A percentile compares a stretch with the other conserved stretches of the same genome.
Conservation (phyloP, 179 eudicot genomes). For the Vitellaria paradoxa region DNA sequence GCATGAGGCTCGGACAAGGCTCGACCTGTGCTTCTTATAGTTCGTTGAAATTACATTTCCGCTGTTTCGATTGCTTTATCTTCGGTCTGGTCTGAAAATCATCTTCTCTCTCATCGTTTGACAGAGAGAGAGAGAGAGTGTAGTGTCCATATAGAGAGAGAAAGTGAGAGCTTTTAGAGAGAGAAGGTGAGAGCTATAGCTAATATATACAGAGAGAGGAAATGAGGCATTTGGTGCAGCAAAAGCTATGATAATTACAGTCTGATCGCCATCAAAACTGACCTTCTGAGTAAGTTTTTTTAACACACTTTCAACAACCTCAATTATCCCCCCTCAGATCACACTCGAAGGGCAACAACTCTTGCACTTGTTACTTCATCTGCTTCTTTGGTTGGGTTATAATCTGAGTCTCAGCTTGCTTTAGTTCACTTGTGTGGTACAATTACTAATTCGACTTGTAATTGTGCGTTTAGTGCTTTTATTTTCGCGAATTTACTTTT, state of each 20-base stretch:
- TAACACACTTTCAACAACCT: constrained; percentile 9
- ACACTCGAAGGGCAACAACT: not conserved
- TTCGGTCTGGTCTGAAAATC: constrained; percentile 25
- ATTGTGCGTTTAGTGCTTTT: not conserved
- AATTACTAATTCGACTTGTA: constrained; percentile 7
- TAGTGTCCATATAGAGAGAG: not conserved
- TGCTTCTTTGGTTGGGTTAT: constrained; percentile 11
- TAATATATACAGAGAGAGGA: not conserved
- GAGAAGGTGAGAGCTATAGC: constrained; percentile 1
- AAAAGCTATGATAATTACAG: constrained; percentile 10
- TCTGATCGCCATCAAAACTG: constrained; percentile 27
- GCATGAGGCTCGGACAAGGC: constrained; percentile 14
- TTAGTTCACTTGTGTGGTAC: constrained; percentile 13
- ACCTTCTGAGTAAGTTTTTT: constrained; percentile 18
- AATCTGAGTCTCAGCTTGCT: constrained; percentile 9
- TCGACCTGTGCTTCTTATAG: not conserved
- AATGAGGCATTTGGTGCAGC: constrained; percentile 9
- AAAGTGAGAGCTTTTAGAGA: not conserved
- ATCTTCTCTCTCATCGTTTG: constrained; percentile 13
- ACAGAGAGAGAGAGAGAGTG: constrained; percentile 7
- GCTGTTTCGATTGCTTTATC: constrained; percentile 26
- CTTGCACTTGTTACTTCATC: not conserved
- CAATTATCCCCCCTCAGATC: constrained; percentile 23
- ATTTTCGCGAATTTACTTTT: constrained; percentile 19
- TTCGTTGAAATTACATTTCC: constrained; percentile 21